Evolutionary conservation across 345 rosid species (phyloP).

Genomic region (Trapa incisa): DNA sequence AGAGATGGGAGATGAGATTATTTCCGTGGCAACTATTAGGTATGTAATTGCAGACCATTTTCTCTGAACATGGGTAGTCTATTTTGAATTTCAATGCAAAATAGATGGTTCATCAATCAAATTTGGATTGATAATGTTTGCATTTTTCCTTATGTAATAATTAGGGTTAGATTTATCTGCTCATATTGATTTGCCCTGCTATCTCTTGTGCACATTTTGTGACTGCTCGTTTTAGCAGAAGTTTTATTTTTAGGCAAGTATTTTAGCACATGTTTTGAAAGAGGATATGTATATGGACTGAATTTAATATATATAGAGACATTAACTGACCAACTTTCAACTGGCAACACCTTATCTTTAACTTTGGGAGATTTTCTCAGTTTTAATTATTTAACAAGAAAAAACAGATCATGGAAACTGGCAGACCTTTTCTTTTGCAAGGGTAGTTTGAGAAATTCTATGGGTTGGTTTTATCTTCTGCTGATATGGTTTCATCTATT

Average conservation of each 20-base stretch:
- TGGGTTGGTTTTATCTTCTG: not conserved
- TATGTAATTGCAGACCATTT: conserved; percentile 8
- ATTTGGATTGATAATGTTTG: no score
- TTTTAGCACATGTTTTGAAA: not conserved
- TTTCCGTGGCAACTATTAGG: conserved; percentile 87
- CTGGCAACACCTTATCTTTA: not conserved
- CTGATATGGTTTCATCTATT: not conserved
- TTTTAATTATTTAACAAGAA: not conserved
- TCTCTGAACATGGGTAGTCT: not conserved
- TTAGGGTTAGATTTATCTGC: no score
- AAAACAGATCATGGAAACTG: not conserved
- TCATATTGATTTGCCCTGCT: no score
- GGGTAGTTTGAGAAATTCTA: not conserved
- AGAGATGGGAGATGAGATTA: conserved; percentile 80
- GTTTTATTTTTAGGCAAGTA: not conserved
- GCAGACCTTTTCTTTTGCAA: not conserved
- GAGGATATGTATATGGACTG: not conserved
- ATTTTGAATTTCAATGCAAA: no score
- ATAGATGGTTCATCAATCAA: no score
- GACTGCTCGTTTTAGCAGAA: not conserved
- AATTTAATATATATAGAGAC: no score
- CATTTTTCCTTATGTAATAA: no score
- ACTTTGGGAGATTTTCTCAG: not conserved
- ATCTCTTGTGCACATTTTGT: not conserved
- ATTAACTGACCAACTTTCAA: not conserved